Conservation (phyloP, 129 eudicot species). For the Chrysanthemum lavandulifolium region DNA sequence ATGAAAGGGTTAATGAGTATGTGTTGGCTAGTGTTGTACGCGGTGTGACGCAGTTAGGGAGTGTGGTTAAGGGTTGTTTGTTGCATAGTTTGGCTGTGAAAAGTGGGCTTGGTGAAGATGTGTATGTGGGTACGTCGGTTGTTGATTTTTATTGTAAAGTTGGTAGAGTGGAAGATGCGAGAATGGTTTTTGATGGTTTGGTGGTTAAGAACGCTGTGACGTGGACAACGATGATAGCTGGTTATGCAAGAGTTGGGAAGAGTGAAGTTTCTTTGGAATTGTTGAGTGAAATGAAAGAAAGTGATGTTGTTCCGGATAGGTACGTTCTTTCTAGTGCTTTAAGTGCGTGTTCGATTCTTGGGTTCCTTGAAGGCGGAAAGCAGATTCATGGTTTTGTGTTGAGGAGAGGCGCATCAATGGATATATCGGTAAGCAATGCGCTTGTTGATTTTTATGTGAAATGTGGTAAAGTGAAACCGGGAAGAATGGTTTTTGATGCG, state of each 20-base stretch:
- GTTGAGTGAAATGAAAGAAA: conserved; percentile 36
- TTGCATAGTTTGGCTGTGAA: conserved; percentile 55
- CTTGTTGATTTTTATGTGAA: conserved; percentile 60
- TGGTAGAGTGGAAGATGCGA: conserved; percentile 43
- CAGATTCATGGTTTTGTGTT: conserved; percentile 61
- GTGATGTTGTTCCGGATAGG: conserved; percentile 52
- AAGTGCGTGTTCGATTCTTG: conserved; percentile 50
- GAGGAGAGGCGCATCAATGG: conserved; percentile 46
- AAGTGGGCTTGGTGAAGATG: conserved; percentile 48
- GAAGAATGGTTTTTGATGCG: conserved; percentile 43
- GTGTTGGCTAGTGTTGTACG: conserved; percentile 59
- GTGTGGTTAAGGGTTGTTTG: conserved; percentile 31
- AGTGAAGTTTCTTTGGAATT: no score
- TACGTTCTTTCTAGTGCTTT: conserved; percentile 59
- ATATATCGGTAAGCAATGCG: conserved; percentile 58
- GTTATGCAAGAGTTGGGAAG: no score
- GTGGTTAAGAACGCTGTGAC: conserved; percentile 42
- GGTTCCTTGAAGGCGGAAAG: conserved; percentile 56
- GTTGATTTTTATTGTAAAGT: conserved; percentile 56
- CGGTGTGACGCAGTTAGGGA: conserved; percentile 35
- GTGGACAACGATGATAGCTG: conserved; percentile 38
- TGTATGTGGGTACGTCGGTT: conserved; percentile 63
- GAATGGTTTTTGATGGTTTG: conserved; percentile 50
- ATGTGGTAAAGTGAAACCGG: conserved; percentile 52
- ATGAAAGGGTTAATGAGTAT: conserved; percentile 56